Conservation (phyloP, 352 stramenopile species). For the Aphanomyces stellatus region DNA sequence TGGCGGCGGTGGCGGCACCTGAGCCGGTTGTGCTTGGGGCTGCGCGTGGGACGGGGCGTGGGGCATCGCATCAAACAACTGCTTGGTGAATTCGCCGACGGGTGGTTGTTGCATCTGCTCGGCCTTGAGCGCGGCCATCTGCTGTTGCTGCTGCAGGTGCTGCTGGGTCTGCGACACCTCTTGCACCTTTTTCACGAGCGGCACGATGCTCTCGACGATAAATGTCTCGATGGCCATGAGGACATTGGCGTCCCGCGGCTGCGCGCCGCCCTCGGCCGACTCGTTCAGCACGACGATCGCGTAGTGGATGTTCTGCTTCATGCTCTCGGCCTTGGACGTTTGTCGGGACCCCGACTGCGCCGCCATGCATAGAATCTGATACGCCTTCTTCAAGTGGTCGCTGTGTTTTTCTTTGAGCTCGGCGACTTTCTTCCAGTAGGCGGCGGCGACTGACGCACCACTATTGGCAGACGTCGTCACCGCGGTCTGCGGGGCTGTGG, state of each 20-base stretch:
- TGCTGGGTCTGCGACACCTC: conserved; percentile 10
- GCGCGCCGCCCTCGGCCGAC: conserved; percentile 25
- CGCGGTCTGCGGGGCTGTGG: not conserved
- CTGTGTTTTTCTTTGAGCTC: conserved; percentile 39
- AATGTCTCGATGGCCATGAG: conserved; percentile 75
- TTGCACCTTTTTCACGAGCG: conserved; percentile 59
- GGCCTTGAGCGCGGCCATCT: not conserved
- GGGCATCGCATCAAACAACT: not conserved
- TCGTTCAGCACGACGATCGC: conserved; percentile 61
- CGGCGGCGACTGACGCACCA: conserved; percentile 28
- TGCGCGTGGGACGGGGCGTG: not conserved
- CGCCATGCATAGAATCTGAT: conserved; percentile 51
- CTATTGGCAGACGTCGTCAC: not conserved
- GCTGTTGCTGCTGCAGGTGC: conserved; percentile 5
- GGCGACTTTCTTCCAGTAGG: conserved; percentile 71
- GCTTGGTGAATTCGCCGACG: not conserved
- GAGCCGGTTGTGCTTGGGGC: not conserved
- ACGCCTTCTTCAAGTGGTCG: conserved; percentile 44
- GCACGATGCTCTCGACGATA: conserved; percentile 63
- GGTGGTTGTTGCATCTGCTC: not conserved
- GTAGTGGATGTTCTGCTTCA: conserved; percentile 74
- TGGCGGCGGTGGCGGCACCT: not conserved
- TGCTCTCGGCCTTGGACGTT: conserved; percentile 58
- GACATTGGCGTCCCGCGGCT: conserved; percentile 56
- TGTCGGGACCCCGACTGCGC: conserved; percentile 47